Conservation (phyloP, 2,329 filamentous ascomycete species). For the Cladophialophora immunda region DNA sequence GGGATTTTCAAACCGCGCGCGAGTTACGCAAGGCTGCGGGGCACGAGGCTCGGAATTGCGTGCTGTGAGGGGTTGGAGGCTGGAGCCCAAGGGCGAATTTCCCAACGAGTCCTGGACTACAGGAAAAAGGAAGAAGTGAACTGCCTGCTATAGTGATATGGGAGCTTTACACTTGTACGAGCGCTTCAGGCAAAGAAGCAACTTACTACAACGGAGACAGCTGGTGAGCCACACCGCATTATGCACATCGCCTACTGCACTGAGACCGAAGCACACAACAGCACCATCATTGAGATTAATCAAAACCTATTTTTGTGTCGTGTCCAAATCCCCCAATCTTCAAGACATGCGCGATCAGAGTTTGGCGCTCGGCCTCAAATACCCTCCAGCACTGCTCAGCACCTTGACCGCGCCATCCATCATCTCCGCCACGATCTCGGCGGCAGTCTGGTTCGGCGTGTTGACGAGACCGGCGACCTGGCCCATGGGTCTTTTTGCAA, state of each 20-base stretch:
- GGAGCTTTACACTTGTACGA: no score
- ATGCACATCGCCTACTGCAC: no score
- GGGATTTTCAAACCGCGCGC: no score
- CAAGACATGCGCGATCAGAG: background rate
- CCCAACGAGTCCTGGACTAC: background rate
- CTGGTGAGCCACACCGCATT: background rate
- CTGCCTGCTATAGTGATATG: background rate
- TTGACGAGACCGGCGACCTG: slow-evolving; percentile 78
- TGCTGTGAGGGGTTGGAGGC: no score
- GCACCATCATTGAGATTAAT: background rate
- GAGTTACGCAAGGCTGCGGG: no score
- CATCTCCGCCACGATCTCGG: slow-evolving; percentile 81
- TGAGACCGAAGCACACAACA: no score
- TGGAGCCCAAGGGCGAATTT: background rate
- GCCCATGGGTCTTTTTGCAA: slow-evolving; percentile 69
- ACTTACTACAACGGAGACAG: background rate
- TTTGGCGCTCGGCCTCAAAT: slow-evolving; percentile 6
- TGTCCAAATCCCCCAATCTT: background rate
- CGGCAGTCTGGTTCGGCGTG: slow-evolving; percentile 71
- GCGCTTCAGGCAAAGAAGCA: background rate
- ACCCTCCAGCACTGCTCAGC: slow-evolving; percentile 11
- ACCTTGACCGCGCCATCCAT: slow-evolving; percentile 67
- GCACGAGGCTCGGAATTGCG: no score
- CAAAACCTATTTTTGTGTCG: background rate
- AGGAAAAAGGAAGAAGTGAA: background rate